Percentiles rank a stretch among this genome's conserved stretches.
Evolutionary conservation across 768 basidiomycete species (phyloP).

Genomic region (Mycena polygramma): DNA sequence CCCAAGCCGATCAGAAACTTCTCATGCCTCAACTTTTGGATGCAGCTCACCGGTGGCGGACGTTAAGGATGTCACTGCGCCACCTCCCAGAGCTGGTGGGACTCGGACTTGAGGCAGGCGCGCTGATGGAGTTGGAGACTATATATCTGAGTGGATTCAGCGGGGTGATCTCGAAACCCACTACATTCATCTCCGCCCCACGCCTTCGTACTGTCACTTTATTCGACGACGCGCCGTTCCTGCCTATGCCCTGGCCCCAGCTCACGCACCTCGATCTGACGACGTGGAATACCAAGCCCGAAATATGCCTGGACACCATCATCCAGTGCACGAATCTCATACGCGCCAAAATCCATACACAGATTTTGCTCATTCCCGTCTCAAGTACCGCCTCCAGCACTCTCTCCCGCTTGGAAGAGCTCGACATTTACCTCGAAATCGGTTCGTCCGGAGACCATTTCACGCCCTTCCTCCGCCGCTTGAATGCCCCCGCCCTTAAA

Average conservation of each 20-base stretch:
- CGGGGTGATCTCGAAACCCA: neutral
- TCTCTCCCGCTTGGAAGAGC: neutral
- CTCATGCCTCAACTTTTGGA: slow-evolving; percentile 1
- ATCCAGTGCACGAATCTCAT: slow-evolving; percentile 12
- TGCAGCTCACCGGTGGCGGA: slow-evolving; percentile 6
- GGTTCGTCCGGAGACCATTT: slow-evolving; percentile 6
- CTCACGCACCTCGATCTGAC: neutral
- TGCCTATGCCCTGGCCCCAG: slow-evolving; percentile 27
- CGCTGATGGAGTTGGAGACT: slow-evolving; percentile 9
- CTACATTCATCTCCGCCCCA: slow-evolving; percentile 11
- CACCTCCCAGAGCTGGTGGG: neutral
- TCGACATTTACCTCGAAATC: slow-evolving; percentile 9
- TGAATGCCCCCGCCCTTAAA: slow-evolving; percentile 10
- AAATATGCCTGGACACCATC: slow-evolving; percentile 6
- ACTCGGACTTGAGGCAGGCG: slow-evolving; percentile 4
- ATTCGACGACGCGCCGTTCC: neutral
- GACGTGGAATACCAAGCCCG: neutral
- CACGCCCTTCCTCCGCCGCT: slow-evolving; percentile 11
- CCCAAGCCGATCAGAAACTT: neutral
- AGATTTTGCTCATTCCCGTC: neutral
- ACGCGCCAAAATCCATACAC: neutral
- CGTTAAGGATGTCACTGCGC: neutral
- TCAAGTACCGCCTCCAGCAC: neutral
- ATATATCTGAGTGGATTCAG: neutral
- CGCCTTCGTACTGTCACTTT: slow-evolving; percentile 12